Evolutionary conservation across 1,284 basidiomycete species (phyloP).

Genomic region (Athelia sp.): DNA sequence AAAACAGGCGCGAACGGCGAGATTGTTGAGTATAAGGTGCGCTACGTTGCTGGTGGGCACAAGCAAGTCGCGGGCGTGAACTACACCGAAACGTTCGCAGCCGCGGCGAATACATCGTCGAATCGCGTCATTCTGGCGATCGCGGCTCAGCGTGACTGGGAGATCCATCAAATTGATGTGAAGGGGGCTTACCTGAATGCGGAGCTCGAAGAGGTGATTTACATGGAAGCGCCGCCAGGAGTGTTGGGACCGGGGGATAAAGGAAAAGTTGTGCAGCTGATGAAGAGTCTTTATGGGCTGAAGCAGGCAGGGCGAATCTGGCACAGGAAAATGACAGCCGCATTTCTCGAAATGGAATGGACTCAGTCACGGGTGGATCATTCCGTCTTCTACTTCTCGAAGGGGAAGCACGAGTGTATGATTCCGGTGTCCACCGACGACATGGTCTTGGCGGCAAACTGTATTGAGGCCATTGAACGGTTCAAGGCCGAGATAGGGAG

Average conservation of each 20-base stretch:
- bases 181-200: constrained; percentile 24
- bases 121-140: constrained; percentile 14
- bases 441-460: background rate
- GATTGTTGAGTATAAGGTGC: constrained; percentile 8
- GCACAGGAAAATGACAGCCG: constrained; percentile 12
- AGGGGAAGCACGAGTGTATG: constrained; percentile 6
- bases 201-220: constrained; percentile 25
- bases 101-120: constrained; percentile 9
- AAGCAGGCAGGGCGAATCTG: constrained; percentile 17
- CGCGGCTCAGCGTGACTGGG: constrained; percentile 15
- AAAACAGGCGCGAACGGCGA: background rate
- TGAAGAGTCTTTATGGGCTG: constrained; percentile 18
- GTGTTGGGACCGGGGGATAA: constrained; percentile 4
- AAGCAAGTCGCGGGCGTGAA: constrained; percentile 23
- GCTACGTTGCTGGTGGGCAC: constrained; percentile 27
- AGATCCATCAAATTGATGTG: constrained; percentile 23
- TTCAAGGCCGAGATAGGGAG: background rate
- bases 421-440: constrained; percentile 17
- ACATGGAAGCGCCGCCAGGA: constrained; percentile 23
- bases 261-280: constrained; percentile 3
- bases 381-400: constrained; percentile 14
- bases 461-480: background rate
- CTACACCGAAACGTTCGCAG: constrained; percentile 19
- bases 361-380: constrained; percentile 12
- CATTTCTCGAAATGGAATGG: constrained; percentile 14